These are phyloP conservation scores for Lactarius sanguifluus DNA, from an alignment of 768 basidiomycete genomes.

Conservation along the genomic window DNA sequence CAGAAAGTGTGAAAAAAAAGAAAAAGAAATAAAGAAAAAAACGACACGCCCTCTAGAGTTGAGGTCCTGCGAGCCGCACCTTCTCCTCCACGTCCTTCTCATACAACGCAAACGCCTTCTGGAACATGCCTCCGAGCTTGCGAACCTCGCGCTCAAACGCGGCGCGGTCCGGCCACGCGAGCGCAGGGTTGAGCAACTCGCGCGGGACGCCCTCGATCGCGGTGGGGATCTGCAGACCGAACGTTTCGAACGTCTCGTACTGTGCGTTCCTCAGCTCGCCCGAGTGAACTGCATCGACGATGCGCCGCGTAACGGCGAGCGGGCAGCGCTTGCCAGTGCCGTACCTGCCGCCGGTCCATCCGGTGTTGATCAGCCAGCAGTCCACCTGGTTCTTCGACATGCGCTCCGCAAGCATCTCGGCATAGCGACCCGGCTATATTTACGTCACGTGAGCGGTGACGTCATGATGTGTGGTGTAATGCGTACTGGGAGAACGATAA, in stretches of 20 bases:
- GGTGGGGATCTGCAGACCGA: constrained; percentile 85
- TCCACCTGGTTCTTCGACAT: constrained; percentile 88
- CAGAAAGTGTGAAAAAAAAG: not conserved
- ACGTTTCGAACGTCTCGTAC: constrained; percentile 80
- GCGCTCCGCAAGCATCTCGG: constrained; percentile 92
- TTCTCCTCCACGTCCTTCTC: constrained; percentile 80
- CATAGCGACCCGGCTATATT: constrained; percentile 84
- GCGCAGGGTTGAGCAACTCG: constrained; percentile 83
- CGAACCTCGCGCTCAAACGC: constrained; percentile 86
- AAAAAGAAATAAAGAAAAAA: constrained; percentile 5
- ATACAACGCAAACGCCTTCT: constrained; percentile 90
- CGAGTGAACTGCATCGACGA: constrained; percentile 96
- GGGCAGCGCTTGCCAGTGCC: constrained; percentile 94
- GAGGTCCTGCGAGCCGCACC: constrained; percentile 82
- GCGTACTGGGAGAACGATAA: constrained; percentile 91
- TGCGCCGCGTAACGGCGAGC: constrained; percentile 91
- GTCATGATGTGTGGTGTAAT: constrained; percentile 11
- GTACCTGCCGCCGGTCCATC: constrained; percentile 93
- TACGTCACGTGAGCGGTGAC: constrained; percentile 4
- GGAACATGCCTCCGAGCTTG: constrained; percentile 92
- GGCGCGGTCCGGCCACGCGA: constrained; percentile 87
- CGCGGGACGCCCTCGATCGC: constrained; percentile 81
- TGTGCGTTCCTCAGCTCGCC: constrained; percentile 86
- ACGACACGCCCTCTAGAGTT: constrained; percentile 25
- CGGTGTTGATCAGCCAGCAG: constrained; percentile 99